Base-by-base conservation (phyloP, 1,284 basidiomycete genomes). In the Fomitopsis palustris region DNA sequence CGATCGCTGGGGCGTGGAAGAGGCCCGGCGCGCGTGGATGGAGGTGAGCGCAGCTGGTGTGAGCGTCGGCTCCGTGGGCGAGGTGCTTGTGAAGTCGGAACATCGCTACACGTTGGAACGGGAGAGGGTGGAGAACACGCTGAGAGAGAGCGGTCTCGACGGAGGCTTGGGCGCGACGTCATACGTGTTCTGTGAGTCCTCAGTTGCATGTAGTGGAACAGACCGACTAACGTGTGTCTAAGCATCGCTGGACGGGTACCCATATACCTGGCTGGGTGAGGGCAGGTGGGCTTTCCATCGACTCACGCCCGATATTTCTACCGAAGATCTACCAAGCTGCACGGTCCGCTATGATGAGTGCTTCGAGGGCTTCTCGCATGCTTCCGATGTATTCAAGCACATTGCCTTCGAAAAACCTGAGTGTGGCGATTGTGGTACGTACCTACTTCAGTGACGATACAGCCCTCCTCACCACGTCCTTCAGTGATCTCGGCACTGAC, bases 381-480 rank as follows among this genome's bases (percentile, higher is more conserved):
- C 69, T 29, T 67, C 65, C 53, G 67, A 63, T 10, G 73, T 81
- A 66, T 81, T 83, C 70, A 79, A 75, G 65, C 70, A 76, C 33
- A 69, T 82, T 41, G 74, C 81, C 0, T 83, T 82, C 66, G 66
- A 71, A n/a, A 64, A 73, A 16, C 70, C 74, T 0, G 59, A 73
- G 17, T 83, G 81, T 60, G 81, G 81, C 17, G 81, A 82, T 62
- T 82, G 81, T 67, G 61, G 81, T 82, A 58, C 62, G 79, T 76
- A 9, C 21, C 6, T 12, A 3, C 33, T 16, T 14, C 17, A 3
- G 5, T 55, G 2, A 33, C 23, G 2, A 25, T 55, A 35, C 10
- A 16, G 4, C 25, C 14, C 4, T 17, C 41, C 31, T 51, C 33
- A 27, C 17, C 41, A 4, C 37, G 33, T 21, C 12, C n/a, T 7